Evolutionary conservation across 1,139 yeast genomes (phyloP).

Genomic region (Meyerozyma guilliermondii): DNA sequence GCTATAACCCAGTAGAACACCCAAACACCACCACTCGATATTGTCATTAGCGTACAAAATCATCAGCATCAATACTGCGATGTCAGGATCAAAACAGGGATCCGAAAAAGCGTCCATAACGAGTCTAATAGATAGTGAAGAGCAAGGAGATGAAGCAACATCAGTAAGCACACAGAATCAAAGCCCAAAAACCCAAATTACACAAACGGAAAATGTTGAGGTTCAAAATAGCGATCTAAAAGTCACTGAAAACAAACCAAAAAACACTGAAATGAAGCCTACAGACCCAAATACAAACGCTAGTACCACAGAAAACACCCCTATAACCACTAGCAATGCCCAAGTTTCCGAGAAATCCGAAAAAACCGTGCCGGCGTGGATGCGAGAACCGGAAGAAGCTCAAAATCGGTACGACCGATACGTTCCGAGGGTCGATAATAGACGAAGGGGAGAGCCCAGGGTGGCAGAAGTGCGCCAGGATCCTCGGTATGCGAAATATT

Average conservation of each 20-base stretch:
- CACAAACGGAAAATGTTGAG: too few relatives aligned
- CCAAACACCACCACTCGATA: not conserved
- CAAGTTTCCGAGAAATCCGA: conserved; percentile 10
- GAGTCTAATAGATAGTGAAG: conserved; percentile 8
- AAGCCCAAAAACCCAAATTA: too few relatives aligned
- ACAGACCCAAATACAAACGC: conserved; percentile 13
- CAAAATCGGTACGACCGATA: conserved; percentile 38
- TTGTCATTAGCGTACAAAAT: too few relatives aligned
- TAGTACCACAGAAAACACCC: not conserved
- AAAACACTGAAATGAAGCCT: conserved; percentile 5
- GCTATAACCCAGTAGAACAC: not conserved
- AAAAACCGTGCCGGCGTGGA: conserved; percentile 38
- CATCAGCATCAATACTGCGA: not conserved
- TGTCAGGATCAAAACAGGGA: not conserved
- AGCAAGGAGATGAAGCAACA: too few relatives aligned
- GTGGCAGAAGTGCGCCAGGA: conserved; percentile 4
- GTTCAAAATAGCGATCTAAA: conserved; percentile 6
- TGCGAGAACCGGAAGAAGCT: conserved; percentile 18
- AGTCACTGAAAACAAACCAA: conserved; percentile 23
- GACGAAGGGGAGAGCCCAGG: not conserved
- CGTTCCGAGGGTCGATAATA: conserved; percentile 17
- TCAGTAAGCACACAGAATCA: too few relatives aligned
- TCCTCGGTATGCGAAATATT: conserved; percentile 29
- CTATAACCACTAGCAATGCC: not conserved
- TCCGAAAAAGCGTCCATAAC: conserved; percentile 6